phyloP scores from a whole-genome alignment of 495 filamentous ascomycete genomes.

The Penicilliopsis zonata region DNA sequence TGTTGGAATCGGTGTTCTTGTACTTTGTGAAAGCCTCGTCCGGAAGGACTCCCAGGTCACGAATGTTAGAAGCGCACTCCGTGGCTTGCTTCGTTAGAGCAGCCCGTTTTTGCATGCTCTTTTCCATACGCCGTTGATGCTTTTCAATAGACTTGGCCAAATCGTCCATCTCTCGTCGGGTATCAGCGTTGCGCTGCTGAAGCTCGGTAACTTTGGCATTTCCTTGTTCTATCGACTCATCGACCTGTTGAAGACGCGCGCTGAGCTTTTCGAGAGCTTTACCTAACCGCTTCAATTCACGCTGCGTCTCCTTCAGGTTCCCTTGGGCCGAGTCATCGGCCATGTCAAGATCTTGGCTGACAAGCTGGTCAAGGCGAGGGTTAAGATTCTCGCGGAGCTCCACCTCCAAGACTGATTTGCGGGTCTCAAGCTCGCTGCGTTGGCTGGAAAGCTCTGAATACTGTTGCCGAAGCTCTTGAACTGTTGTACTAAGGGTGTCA shows the following conservation, averaged over 20 bases:
- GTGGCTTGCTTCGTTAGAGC: slow-evolving; percentile 60
- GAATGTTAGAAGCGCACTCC: slow-evolving; percentile 77
- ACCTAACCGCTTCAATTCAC: slow-evolving; percentile 66
- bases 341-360: slow-evolving; percentile 62
- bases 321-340: slow-evolving; percentile 45
- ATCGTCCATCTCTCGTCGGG: slow-evolving; percentile 57
- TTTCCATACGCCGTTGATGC: slow-evolving; percentile 83
- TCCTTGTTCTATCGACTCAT: slow-evolving; percentile 54
- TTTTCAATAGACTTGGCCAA: slow-evolving; percentile 73
- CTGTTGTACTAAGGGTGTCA: slow-evolving; percentile 51
- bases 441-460: slow-evolving; percentile 61
- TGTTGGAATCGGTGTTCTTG: slow-evolving; percentile 63
- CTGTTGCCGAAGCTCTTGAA: slow-evolving; percentile 61
- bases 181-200: slow-evolving; percentile 51
- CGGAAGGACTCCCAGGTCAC: slow-evolving; percentile 84
- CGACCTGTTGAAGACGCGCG: slow-evolving; percentile 56
- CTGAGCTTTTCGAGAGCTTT: slow-evolving; percentile 50
- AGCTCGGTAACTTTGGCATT: slow-evolving; percentile 47
- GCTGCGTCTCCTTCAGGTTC: slow-evolving; percentile 66
- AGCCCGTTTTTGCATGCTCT: slow-evolving; percentile 76
- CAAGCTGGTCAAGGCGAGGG: slow-evolving; percentile 77
- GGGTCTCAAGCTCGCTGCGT: slow-evolving; percentile 66
- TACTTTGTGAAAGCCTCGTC: slow-evolving; percentile 93
- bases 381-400: slow-evolving; percentile 78
- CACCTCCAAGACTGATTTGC: slow-evolving; percentile 70